Percentiles rank a stretch among this genome's conserved stretches.
Evolutionary conservation across 345 rosid species (phyloP).

Genomic region (Erodium maritimum): DNA sequence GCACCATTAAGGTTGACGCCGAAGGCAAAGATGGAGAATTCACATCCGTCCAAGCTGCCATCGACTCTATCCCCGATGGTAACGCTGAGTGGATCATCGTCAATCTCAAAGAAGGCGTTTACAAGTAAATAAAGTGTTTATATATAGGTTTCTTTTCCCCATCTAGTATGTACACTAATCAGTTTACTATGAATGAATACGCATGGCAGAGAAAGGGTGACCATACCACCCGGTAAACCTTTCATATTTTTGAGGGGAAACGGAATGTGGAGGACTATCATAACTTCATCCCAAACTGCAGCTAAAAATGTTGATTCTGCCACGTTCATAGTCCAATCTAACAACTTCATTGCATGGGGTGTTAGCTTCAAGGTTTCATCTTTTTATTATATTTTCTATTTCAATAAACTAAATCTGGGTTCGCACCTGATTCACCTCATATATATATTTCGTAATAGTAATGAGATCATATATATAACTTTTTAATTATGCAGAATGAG

Average conservation of each 20-base stretch:
- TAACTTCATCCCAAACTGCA: constrained; percentile 49
- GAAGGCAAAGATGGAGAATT: constrained; percentile 70
- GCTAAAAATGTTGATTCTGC: constrained; percentile 60
- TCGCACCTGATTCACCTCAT: not conserved
- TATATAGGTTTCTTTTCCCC: not conserved
- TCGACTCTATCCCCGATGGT: constrained; percentile 55
- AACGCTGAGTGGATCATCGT: constrained; percentile 64
- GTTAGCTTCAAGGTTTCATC: constrained; percentile 59
- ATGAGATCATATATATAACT: not conserved
- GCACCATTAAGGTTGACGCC: constrained; percentile 64
- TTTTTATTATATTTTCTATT: not conserved
- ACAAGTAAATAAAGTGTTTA: constrained; percentile 30
- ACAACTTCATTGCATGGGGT: constrained; percentile 64
- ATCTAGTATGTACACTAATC: not conserved
- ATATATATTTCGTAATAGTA: not conserved
- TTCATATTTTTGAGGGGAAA: constrained; percentile 90
- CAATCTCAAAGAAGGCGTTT: constrained; percentile 73
- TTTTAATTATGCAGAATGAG: constrained; percentile 49
- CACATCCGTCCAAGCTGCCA: constrained; percentile 62
- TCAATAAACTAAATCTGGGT: not conserved
- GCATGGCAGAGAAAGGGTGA: constrained; percentile 66
- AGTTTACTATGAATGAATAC: too few species aligned
- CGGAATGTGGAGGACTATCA: constrained; percentile 64
- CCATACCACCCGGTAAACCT: constrained; percentile 54
- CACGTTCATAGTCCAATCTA: constrained; percentile 53